Evolutionary conservation across 2,329 filamentous ascomycete genomes (phyloP).

Genomic region (Pseudopithomyces chartarum): DNA sequence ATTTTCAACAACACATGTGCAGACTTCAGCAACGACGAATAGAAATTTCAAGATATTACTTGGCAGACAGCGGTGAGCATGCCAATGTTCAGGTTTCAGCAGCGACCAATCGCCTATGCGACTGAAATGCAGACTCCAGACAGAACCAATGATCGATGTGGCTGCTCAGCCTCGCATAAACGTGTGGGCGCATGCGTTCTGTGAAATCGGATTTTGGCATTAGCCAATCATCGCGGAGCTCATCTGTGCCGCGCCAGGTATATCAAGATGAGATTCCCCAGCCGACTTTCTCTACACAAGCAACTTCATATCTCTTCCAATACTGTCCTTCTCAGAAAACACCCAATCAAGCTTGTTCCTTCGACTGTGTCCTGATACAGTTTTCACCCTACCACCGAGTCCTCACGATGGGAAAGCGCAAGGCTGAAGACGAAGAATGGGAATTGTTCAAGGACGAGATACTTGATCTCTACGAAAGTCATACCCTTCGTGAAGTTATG

Average conservation of each 20-base stretch:
- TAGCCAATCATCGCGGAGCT: not conserved
- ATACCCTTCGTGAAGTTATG: slow-evolving; percentile 11
- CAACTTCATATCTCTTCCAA: no score
- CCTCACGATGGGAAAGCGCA: slow-evolving; percentile 10
- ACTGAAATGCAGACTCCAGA: not conserved
- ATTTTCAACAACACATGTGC: not conserved
- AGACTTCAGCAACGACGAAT: not conserved
- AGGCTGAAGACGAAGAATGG: slow-evolving; percentile 10
- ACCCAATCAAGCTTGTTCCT: no score
- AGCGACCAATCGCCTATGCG: slow-evolving; percentile 3
- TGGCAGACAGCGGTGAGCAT: not conserved
- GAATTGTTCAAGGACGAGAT: slow-evolving; percentile 8
- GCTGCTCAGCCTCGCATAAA: not conserved
- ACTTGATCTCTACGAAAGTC: not conserved
- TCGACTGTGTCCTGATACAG: no score
- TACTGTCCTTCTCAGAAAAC: no score
- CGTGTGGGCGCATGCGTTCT: not conserved
- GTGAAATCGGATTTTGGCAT: not conserved
- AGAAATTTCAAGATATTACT: not conserved
- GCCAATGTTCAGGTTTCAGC: slow-evolving; percentile 4
- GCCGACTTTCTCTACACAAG: not conserved
- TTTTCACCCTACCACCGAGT: not conserved
- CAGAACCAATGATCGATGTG: not conserved
- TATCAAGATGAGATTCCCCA: not conserved
- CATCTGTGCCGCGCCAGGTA: not conserved